These are phyloP conservation scores for Xylaria curta DNA, from an alignment of 495 filamentous ascomycete genomes.

Conservation along the genomic window DNA sequence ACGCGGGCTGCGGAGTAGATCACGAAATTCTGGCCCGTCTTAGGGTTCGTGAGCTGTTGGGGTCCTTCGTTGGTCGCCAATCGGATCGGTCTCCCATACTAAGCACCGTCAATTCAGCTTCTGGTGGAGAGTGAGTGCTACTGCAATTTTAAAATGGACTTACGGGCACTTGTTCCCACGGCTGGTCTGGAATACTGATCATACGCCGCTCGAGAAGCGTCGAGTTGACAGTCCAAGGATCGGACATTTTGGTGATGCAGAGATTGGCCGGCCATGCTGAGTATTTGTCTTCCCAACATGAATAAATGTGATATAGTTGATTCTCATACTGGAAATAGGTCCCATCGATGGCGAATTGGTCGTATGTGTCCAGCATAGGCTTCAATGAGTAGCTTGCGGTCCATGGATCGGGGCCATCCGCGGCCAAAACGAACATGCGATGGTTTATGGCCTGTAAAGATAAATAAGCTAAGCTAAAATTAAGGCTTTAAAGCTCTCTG, in stretches of 20 bases:
- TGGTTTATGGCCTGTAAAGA: conserved; percentile 54
- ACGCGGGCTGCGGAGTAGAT: conserved; percentile 55
- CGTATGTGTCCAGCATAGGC: conserved; percentile 55
- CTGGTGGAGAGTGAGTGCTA: not conserved
- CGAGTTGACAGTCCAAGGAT: conserved; percentile 54
- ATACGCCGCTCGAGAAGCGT: conserved; percentile 51
- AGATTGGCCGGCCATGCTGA: conserved; percentile 58
- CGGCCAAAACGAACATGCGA: conserved; percentile 58
- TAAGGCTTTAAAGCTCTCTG: not conserved
- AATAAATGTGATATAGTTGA: conserved; percentile 57
- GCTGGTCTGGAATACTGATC: conserved; percentile 49
- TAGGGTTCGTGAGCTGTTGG: conserved; percentile 55
- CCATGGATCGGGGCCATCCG: conserved; percentile 50
- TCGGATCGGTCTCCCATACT: conserved; percentile 50
- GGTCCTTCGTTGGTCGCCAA: conserved; percentile 57
- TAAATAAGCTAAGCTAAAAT: conserved; percentile 39
- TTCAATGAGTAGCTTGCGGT: conserved; percentile 48
- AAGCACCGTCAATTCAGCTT: conserved; percentile 4
- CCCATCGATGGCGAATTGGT: conserved; percentile 60
- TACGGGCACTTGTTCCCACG: conserved; percentile 55
- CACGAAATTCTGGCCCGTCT: conserved; percentile 54
- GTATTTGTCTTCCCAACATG: conserved; percentile 55
- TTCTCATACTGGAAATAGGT: conserved; percentile 53
- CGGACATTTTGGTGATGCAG: conserved; percentile 55
- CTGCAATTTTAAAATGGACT: not conserved